Evolutionary conservation across 2,329 filamentous ascomycete species (phyloP).

Genomic region (Fusarium albosuccineum): DNA sequence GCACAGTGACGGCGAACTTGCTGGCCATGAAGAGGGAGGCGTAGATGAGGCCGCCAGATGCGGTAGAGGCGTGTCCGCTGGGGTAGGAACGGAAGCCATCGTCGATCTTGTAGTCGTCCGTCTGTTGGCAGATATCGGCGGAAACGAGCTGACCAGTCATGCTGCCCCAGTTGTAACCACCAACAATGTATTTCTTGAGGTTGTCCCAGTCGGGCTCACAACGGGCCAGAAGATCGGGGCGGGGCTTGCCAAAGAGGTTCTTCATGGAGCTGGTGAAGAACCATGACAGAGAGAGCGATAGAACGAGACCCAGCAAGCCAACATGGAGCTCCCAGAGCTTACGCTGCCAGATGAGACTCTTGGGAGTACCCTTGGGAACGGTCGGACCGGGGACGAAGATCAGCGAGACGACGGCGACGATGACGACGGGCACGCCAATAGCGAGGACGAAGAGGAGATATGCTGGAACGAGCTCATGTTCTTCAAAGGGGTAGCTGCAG

Average conservation of each 20-base stretch:
- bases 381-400: constrained; percentile 79
- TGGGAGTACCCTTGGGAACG: constrained; percentile 72
- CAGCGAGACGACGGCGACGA: constrained; percentile 78
- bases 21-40: constrained; percentile 88
- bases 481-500: constrained; percentile 75
- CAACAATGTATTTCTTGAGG: constrained; percentile 70
- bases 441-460: constrained; percentile 74
- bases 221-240: constrained; percentile 85
- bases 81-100: constrained; percentile 88
- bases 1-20: constrained; percentile 81
- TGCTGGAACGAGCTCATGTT: constrained; percentile 78
- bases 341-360: constrained; percentile 77
- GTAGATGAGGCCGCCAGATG: constrained; percentile 86
- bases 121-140: constrained; percentile 80
- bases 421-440: constrained; percentile 72
- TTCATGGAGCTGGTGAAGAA: constrained; percentile 90
- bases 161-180: constrained; percentile 67
- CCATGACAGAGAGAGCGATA: constrained; percentile 79
- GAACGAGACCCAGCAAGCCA: constrained; percentile 83
- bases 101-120: constrained; percentile 70
- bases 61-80: constrained; percentile 70
- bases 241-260: constrained; percentile 76
- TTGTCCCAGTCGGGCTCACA: constrained; percentile 81
- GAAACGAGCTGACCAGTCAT: constrained; percentile 77
- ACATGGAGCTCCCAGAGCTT: constrained; percentile 94